These are phyloP conservation scores for Aspergillus unguis DNA, from an alignment of 2,329 filamentous ascomycete genomes.

Conservation along the genomic window DNA sequence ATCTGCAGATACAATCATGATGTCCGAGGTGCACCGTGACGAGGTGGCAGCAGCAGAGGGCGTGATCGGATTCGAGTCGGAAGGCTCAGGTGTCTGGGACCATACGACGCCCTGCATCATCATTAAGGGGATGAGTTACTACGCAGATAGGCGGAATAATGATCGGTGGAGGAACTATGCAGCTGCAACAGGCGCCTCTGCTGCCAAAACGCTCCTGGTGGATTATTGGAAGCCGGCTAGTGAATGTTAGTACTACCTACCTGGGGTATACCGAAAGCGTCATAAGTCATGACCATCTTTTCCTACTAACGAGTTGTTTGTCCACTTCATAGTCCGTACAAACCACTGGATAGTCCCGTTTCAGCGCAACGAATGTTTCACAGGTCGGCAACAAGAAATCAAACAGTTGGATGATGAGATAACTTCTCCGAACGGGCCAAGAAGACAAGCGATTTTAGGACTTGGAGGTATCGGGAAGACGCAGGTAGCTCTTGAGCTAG, in stretches of 20 bases:
- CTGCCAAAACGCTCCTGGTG: slow-evolving; percentile 1
- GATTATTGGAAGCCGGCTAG: too few relatives aligned
- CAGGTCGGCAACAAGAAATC: not conserved
- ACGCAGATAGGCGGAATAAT: slow-evolving; percentile 20
- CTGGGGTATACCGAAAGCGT: not conserved
- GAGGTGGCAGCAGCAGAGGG: not conserved
- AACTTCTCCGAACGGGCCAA: not conserved
- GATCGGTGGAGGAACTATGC: slow-evolving; percentile 19
- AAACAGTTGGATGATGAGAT: not conserved
- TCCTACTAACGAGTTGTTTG: too few relatives aligned
- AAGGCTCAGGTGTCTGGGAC: slow-evolving; percentile 3
- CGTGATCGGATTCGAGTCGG: slow-evolving; percentile 16
- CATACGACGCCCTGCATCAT: not conserved
- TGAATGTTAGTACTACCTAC: too few relatives aligned
- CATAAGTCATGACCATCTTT: too few relatives aligned
- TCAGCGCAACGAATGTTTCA: not conserved
- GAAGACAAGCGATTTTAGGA: slow-evolving; percentile 6
- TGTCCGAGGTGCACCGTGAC: slow-evolving; percentile 12
- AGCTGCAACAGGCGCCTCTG: slow-evolving; percentile 3
- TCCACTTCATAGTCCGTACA: not conserved
- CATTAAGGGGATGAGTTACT: slow-evolving; percentile 16
- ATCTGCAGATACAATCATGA: slow-evolving; percentile 15
- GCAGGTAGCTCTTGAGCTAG: slow-evolving; percentile 26
- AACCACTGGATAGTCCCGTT: not conserved
- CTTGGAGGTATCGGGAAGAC: slow-evolving; percentile 23